phyloP scores from a whole-genome alignment of 768 basidiomycete species.

The Paxillus ammoniavirescens region DNA sequence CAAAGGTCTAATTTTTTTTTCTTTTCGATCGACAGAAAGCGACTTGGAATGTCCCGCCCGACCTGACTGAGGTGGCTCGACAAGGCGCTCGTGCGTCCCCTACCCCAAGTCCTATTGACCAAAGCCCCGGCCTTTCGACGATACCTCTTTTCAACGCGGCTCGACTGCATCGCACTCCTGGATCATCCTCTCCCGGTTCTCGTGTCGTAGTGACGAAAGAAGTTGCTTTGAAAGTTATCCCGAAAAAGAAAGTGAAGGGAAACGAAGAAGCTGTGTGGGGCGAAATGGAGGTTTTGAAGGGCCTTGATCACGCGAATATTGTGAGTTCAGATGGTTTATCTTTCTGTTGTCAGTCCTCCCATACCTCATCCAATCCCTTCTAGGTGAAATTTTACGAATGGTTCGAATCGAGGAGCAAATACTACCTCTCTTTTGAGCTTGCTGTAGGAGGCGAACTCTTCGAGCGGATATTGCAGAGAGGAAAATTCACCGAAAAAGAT shows the following conservation, averaged over 20 bases:
- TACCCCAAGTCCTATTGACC: conserved; percentile 17
- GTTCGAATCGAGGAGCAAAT: conserved; percentile 93
- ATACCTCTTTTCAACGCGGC: conserved; percentile 30
- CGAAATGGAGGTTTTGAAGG: conserved; percentile 92
- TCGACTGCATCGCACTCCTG: conserved; percentile 18
- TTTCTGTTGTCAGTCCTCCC: neutral
- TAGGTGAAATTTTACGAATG: conserved; percentile 96
- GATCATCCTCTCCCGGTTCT: conserved; percentile 23
- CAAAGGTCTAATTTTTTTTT: neutral
- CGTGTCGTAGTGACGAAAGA: conserved; percentile 53
- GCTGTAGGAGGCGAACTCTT: conserved; percentile 95
- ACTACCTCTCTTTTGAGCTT: conserved; percentile 94
- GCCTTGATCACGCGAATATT: conserved; percentile 88
- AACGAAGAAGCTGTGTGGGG: conserved; percentile 86
- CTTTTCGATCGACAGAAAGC: conserved; percentile 47
- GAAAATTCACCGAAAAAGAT: conserved; percentile 93
- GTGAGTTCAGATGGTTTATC: conserved; percentile 42
- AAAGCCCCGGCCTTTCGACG: conserved; percentile 18
- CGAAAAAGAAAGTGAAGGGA: conserved; percentile 94
- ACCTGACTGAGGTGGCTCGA: conserved; percentile 54
- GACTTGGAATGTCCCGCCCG: conserved; percentile 73
- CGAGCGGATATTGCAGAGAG: conserved; percentile 77
- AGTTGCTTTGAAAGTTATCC: conserved; percentile 86
- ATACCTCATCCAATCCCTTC: neutral
- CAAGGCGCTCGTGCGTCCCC: conserved; percentile 52